Evolutionary conservation across 1,284 basidiomycete species (phyloP), one percentile per base, ranked within the genome.

Genomic region (Cutaneotrichosporon spelunceum): DNA sequence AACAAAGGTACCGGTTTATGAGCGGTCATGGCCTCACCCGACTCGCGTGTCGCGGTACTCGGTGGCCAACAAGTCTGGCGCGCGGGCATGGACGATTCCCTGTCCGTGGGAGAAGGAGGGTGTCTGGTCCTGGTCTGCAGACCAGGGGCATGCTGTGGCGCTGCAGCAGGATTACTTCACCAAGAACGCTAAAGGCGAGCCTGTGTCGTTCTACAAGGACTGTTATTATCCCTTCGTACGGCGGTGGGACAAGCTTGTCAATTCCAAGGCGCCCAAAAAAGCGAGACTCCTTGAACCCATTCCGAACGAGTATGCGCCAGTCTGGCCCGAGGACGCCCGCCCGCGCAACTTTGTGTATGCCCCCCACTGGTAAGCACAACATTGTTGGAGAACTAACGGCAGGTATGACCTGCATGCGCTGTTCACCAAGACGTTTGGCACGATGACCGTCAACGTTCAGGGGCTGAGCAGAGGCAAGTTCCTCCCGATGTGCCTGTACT

Each of bases 91-190:
- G 93, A 82, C 81, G 49, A 73, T 75, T 1, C 88, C 87, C 19
- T 97, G 93, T 72, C 70, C 93, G 0, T 97, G 93, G 93, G 87
- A 90, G 70, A 84, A 88, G 79, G 93, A 97, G 69, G 92, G 90
- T 14, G 91, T 97, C 0, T 99, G 95, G 95, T 85, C 87, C 1
- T 98, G 90, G 89, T 88, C 93, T 70, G 81, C 79, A 11, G 80
- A 82, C 26, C 89, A 87, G 68, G 77, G 86, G 9, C 82, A 85
- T 60, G 87, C 88, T 0, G 86, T 95, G 1, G 86, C 90, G 0
- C 80, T 98, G 50, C 84, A 89, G 58, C 89, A 93, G 72, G 89
- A 85, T 70, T 98, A 97, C 77, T 99, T 99, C 70, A 79, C 82
- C 23, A 86, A 86, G 60, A 81, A 91, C 73, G 87, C 67, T 85